Evolutionary conservation across 2,329 filamentous ascomycete genomes (phyloP).

Genomic region (Arthrobotrys conoides): DNA sequence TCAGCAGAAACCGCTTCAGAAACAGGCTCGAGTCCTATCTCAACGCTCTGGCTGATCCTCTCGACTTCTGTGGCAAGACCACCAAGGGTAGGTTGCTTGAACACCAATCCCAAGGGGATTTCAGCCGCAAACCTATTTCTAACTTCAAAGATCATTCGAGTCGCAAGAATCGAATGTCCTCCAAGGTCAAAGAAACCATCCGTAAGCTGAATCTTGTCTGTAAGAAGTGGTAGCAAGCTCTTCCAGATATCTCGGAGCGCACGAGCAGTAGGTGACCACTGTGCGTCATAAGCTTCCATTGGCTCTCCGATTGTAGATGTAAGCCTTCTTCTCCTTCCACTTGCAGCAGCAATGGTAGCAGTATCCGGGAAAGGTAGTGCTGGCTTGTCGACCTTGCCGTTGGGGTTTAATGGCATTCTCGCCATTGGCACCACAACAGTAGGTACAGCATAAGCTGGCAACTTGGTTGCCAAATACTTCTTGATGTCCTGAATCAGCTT

Average conservation of each 20-base stretch:
- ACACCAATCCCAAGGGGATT: slow-evolving; percentile 79
- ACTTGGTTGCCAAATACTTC: slow-evolving; percentile 78
- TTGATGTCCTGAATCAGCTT: slow-evolving; percentile 74
- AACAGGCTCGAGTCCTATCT: slow-evolving; percentile 65
- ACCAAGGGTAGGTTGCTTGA: slow-evolving; percentile 74
- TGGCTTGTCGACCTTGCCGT: slow-evolving; percentile 85
- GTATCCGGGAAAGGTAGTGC: slow-evolving; percentile 85
- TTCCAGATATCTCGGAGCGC: slow-evolving; percentile 63
- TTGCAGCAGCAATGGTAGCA: slow-evolving; percentile 74
- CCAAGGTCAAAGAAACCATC: slow-evolving; percentile 83
- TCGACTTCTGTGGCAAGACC: slow-evolving; percentile 72
- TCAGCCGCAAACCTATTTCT: slow-evolving; percentile 75
- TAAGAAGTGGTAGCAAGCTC: slow-evolving; percentile 61
- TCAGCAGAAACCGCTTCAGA: slow-evolving; percentile 66
- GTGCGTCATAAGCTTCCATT: slow-evolving; percentile 46
- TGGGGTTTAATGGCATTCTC: slow-evolving; percentile 84
- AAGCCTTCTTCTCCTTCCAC: slow-evolving; percentile 70
- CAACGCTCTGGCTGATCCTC: slow-evolving; percentile 67
- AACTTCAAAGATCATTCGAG: slow-evolving; percentile 82
- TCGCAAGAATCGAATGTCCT: slow-evolving; percentile 84
- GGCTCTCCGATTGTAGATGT: slow-evolving; percentile 65
- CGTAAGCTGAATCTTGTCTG: slow-evolving; percentile 65
- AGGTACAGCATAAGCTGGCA: slow-evolving; percentile 82
- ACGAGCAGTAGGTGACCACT: slow-evolving; percentile 60
- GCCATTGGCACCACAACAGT: slow-evolving; percentile 80